Base-by-base conservation (phyloP, 2,329 filamentous ascomycete genomes). In the Monilinia fructigena region DNA sequence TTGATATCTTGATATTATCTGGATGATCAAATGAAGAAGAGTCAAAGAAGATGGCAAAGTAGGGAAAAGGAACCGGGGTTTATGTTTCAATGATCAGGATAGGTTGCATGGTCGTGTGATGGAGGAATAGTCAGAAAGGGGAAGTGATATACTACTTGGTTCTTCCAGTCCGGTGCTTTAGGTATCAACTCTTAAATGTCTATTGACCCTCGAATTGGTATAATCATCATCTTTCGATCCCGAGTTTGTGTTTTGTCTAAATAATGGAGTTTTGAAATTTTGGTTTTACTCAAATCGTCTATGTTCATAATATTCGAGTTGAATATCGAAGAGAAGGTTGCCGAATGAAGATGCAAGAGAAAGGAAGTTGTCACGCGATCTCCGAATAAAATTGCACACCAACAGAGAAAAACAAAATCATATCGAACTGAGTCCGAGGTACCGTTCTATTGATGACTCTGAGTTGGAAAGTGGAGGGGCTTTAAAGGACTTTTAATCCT, bases 51-150 rank as follows among this genome's bases (percentile, higher is more conserved):
- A 48, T 52, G 45, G 1, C 4, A 23, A 48, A 60, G n/a, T 18
- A 3, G 18, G 23, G n/a, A 52, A 52, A 7, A 28, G 12, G 38
- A 16, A n/a, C 20, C 5, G n/a, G 45, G 45, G 7, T 38, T 38
- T 3, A 35, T 50, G 58, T 50, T 60, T 61, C n/a, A 38, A 20
- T 16, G n/a, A 28, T 50, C 28, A 20, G 45, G 20, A 38, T 38
- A 18, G 10, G 11, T n/a, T 47, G 26, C 20, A 47, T 20, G 58
- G 58, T 61, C 45, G 58, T 50, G 58, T 61, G 58, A 61, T 50
- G 58, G n/a, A n/a, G 28, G 1, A 31, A 26, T 12, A 6, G 23
- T 16, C 38, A 40, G 23, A 5, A 58, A 20, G 11, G 45, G 58
- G 42, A 14, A 6, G 23, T 45, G 40, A 47, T 47, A 18, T 14